Evolutionary conservation across 2,329 filamentous ascomycete species (phyloP).

Genomic region (Colletotrichum tanaceti): DNA sequence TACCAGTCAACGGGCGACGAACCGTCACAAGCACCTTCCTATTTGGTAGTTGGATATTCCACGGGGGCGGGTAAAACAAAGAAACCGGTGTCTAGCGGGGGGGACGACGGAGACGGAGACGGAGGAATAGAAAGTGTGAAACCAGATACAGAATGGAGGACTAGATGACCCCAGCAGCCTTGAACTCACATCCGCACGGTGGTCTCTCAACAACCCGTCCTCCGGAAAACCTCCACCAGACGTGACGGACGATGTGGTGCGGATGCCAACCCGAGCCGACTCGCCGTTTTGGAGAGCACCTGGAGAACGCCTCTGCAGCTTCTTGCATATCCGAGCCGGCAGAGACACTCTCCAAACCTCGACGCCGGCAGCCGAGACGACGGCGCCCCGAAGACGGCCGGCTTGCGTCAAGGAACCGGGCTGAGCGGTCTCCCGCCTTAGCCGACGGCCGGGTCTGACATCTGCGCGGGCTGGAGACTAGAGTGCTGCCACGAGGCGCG

Average conservation of each 20-base stretch:
- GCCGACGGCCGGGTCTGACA: not conserved
- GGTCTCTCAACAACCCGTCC: no score
- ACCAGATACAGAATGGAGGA: not conserved
- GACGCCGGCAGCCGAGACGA: not conserved
- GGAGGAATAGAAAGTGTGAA: not conserved
- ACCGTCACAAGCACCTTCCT: not conserved
- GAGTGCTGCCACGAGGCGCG: not conserved
- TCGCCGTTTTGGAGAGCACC: not conserved
- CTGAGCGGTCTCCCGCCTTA: not conserved
- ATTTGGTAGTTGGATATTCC: no score
- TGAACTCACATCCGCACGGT: no score
- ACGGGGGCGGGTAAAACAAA: no score
- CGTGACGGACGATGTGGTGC: no score
- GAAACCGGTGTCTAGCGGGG: no score
- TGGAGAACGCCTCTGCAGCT: not conserved
- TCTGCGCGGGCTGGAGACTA: not conserved
- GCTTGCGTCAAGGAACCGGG: not conserved
- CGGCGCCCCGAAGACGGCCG: not conserved
- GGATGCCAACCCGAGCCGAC: no score
- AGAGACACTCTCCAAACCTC: not conserved
- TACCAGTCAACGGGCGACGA: not conserved
- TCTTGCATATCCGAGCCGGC: not conserved
- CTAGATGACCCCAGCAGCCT: no score
- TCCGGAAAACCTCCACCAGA: no score
- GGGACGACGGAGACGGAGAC: no score